Conservation (phyloP, 2,329 filamentous ascomycete genomes). For the Penicillium oxalicum region DNA sequence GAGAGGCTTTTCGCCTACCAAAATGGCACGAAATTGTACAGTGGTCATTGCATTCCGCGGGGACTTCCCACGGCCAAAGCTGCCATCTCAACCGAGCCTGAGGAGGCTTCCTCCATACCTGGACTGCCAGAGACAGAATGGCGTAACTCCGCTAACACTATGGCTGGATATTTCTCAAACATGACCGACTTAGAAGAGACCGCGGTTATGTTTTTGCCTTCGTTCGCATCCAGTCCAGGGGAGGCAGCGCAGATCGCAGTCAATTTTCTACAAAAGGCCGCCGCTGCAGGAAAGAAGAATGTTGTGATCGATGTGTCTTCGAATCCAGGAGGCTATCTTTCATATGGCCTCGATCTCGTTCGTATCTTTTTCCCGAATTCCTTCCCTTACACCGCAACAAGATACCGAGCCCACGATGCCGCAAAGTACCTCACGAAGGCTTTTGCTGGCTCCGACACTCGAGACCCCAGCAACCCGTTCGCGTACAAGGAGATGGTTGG, state of each 20-base stretch:
- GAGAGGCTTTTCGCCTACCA: constrained; percentile 18
- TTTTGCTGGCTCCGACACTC: constrained; percentile 11
- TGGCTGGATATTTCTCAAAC: constrained; percentile 45
- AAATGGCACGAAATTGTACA: constrained; percentile 17
- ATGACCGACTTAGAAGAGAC: constrained; percentile 38
- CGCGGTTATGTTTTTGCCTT: constrained; percentile 39
- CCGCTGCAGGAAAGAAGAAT: constrained; percentile 48
- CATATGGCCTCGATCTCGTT: constrained; percentile 47
- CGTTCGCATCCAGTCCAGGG: constrained; percentile 18
- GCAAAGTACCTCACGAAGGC: constrained; percentile 33
- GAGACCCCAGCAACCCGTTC: constrained; percentile 18
- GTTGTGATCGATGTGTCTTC: constrained; percentile 59
- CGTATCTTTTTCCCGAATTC: constrained; percentile 49
- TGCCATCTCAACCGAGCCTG: constrained; percentile 8
- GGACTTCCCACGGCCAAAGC: constrained; percentile 7
- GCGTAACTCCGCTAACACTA: constrained; percentile 20
- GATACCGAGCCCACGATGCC: constrained; percentile 43
- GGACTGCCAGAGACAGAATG: constrained; percentile 18
- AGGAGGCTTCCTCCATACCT: constrained; percentile 14
- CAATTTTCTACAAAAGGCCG: constrained; percentile 24
- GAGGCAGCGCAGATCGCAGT: constrained; percentile 17
- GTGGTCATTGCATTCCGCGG: constrained; percentile 17
- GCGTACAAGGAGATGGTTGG: constrained; percentile 19
- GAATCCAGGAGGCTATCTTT: constrained; percentile 54
- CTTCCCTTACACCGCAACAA: constrained; percentile 42